phyloP scores from a whole-genome alignment of 176 grass and related monocot species.

The Eleusine coracana region DNA sequence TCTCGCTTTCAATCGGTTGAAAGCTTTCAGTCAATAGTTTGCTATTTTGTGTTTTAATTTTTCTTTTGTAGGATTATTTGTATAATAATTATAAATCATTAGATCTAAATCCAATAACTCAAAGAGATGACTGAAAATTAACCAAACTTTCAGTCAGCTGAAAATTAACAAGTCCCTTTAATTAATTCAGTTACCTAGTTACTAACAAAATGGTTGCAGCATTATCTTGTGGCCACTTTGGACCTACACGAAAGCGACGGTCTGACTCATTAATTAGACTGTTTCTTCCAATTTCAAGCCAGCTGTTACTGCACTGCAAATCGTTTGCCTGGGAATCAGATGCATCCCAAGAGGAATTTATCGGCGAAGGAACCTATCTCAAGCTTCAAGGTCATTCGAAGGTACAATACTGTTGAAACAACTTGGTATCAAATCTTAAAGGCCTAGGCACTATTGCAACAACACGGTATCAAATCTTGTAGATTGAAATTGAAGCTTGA shows the following conservation, averaged over 20 bases:
- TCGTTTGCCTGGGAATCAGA: slow-evolving; percentile 39
- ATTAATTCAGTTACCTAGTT: slow-evolving; percentile 8
- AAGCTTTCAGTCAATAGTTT: no score
- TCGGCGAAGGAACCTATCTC: slow-evolving; percentile 26
- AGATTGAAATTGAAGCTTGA: slow-evolving; percentile 28
- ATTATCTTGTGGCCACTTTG: not conserved
- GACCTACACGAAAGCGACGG: slow-evolving; percentile 20
- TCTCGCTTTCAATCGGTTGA: no score
- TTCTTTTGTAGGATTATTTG: no score
- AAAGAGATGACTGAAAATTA: no score
- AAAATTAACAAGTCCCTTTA: no score
- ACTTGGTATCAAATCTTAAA: slow-evolving; percentile 29
- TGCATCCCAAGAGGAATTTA: slow-evolving; percentile 32
- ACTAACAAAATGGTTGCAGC: not conserved
- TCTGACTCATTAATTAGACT: slow-evolving; percentile 17
- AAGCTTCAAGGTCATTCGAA: slow-evolving; percentile 29
- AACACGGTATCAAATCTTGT: slow-evolving; percentile 30
- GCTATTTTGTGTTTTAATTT: no score
- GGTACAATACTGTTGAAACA: slow-evolving; percentile 41
- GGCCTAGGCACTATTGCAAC: not conserved
- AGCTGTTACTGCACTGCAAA: not conserved
- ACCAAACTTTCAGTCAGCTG: no score
- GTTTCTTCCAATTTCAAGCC: slow-evolving; percentile 25
- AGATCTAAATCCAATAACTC: no score
- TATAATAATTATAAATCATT: no score